Evolutionary conservation across 768 basidiomycete genomes (phyloP), one percentile per base, ranked within the genome.

Genomic region (Suillus ampliporus): DNA sequence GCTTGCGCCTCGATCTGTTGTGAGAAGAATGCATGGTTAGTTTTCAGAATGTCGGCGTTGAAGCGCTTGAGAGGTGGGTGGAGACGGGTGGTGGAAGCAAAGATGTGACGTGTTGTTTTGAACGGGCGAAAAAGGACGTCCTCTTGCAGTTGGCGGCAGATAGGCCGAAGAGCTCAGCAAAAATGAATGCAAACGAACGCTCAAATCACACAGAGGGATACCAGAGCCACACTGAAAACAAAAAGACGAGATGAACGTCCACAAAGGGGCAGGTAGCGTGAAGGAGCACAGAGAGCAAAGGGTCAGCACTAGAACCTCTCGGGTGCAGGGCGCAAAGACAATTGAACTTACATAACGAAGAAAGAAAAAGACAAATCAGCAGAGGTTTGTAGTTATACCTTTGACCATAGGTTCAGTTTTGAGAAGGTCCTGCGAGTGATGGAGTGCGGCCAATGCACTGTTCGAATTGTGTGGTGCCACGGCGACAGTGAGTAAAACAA

Each of bases 1-100:
- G 83, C 71, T 83, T 82, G 68, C 84, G 79, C 70, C 85, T 82
- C 69, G 79, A 77, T 65, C 78, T 80, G 67, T 69, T 69, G 64
- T 78, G 78, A 61, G 74, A 68, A 61, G 74, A 60, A 64, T 78
- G 78, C 78, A 82, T 79, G 64, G 43, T 60, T 68, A 59, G 57
- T 59, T 61, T 65, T 57, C 58, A 53, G 40, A 53, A 65, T 26
- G 51, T 48, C 58, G 35, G 51, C 66, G 63, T 62, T 40, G 64
- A 63, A 72, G 62, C 59, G 66, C 46, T 65, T 62, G 23, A 53
- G 64, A 66, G 58, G 60, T 56, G 61, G 68, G 69, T 64, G 71
- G 31, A 65, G 57, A 64, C 60, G 67, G 64, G 62, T 60, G 54
- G 44, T 54, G 60, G 56, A n/a, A 63, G 72, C 68, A 73, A 76